These are phyloP conservation scores for Barnettozyma botsteinii DNA, from an alignment of 805 yeast species.

Conservation along the genomic window DNA sequence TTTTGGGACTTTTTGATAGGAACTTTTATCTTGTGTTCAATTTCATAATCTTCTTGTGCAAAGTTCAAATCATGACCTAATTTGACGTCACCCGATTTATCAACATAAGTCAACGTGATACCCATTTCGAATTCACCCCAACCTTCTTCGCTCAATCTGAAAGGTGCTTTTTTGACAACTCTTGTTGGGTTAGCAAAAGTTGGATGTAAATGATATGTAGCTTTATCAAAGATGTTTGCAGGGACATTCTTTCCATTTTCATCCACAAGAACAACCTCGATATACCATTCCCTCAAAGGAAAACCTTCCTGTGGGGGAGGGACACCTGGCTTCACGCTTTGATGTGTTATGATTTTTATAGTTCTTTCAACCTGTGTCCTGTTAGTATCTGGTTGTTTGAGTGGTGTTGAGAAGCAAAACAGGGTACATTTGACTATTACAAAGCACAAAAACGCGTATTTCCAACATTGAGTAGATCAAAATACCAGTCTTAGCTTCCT, in stretches of 20 bases:
- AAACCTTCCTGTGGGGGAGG: slow-evolving; percentile 85
- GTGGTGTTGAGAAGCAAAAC: no score
- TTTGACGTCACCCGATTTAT: slow-evolving; percentile 84
- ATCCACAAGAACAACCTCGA: slow-evolving; percentile 69
- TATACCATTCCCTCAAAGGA: slow-evolving; percentile 93
- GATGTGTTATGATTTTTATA: slow-evolving; percentile 80
- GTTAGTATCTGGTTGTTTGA: no score
- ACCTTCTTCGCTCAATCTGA: slow-evolving; percentile 85
- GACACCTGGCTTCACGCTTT: slow-evolving; percentile 71
- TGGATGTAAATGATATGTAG: slow-evolving; percentile 90
- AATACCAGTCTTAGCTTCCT: no score
- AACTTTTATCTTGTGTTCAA: slow-evolving; percentile 70
- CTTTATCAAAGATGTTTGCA: slow-evolving; percentile 85
- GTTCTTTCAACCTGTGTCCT: slow-evolving; percentile 61
- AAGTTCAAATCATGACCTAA: slow-evolving; percentile 88
- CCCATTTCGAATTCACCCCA: slow-evolving; percentile 98
- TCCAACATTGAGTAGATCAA: no score
- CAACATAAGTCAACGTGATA: slow-evolving; percentile 68
- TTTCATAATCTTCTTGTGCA: slow-evolving; percentile 64
- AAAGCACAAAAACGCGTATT: background rate
- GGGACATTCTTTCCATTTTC: slow-evolving; percentile 78
- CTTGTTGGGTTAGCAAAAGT: slow-evolving; percentile 89
- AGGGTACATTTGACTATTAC: no score
- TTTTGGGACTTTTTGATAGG: slow-evolving; percentile 64
- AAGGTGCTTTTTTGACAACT: slow-evolving; percentile 75